Percentiles rank a stretch among this genome's conserved stretches.
Conservation (phyloP, 768 basidiomycete genomes). For the Scleroderma bovista region DNA sequence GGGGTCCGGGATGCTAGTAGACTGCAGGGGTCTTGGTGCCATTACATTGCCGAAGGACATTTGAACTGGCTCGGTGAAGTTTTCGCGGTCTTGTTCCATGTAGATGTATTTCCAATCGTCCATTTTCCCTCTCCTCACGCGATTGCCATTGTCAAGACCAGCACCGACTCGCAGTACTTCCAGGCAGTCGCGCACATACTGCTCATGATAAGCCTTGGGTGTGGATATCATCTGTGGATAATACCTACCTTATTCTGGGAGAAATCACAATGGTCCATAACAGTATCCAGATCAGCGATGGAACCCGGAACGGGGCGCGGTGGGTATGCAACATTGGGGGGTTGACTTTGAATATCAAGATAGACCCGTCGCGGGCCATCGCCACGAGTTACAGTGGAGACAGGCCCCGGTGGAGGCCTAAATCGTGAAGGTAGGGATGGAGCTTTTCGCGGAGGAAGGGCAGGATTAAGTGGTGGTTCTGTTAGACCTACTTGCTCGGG, state of each 20-base stretch:
- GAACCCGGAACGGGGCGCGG: slow-evolving; percentile 82
- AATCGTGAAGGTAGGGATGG: slow-evolving; percentile 44
- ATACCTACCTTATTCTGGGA: slow-evolving; percentile 59
- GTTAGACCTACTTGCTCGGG: slow-evolving; percentile 63
- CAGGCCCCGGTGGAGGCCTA: slow-evolving; percentile 40
- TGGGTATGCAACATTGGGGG: slow-evolving; percentile 72
- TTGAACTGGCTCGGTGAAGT: slow-evolving; percentile 32
- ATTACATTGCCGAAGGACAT: slow-evolving; percentile 29
- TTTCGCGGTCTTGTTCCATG: slow-evolving; percentile 50
- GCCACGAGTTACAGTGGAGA: slow-evolving; percentile 58
- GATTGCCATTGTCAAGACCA: slow-evolving; percentile 77
- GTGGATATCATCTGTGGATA: not conserved
- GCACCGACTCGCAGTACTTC: slow-evolving; percentile 90
- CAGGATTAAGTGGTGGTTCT: slow-evolving; percentile 60
- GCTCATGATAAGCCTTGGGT: slow-evolving; percentile 8
- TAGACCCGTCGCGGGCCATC: slow-evolving; percentile 77
- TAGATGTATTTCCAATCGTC: slow-evolving; percentile 90
- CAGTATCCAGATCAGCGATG: slow-evolving; percentile 80
- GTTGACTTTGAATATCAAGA: slow-evolving; percentile 57
- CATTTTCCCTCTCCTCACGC: slow-evolving; percentile 67
- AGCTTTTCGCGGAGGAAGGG: slow-evolving; percentile 53
- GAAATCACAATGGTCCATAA: slow-evolving; percentile 94
- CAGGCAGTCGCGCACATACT: slow-evolving; percentile 98
- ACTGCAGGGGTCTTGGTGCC: slow-evolving; percentile 23
- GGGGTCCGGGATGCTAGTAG: slow-evolving; percentile 36